phyloP scores from a whole-genome alignment of 495 filamentous ascomycete species.

The Jackrogersella multiformis region DNA sequence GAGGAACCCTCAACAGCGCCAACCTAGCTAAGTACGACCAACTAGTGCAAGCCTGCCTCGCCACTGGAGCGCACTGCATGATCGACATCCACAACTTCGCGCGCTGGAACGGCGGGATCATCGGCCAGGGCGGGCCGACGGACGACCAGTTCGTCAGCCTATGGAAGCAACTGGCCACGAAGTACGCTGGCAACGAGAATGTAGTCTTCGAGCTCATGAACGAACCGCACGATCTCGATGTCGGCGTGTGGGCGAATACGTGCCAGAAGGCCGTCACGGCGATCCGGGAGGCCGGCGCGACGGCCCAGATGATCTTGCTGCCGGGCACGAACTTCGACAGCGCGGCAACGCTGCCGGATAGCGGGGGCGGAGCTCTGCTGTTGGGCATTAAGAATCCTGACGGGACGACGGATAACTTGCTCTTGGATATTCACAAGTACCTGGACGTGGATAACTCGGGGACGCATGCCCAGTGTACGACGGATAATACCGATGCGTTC shows the following conservation, averaged over 20 bases:
- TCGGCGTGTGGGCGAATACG: conserved; percentile 60
- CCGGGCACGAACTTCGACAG: conserved; percentile 60
- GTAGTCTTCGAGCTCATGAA: conserved; percentile 72
- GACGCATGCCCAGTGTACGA: conserved; percentile 61
- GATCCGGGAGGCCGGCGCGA: conserved; percentile 66
- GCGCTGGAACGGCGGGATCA: conserved; percentile 66
- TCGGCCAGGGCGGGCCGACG: conserved; percentile 66
- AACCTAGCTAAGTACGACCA: conserved; percentile 65
- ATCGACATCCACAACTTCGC: conserved; percentile 65
- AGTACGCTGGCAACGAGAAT: conserved; percentile 58
- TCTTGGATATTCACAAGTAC: conserved; percentile 65
- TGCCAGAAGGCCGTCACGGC: conserved; percentile 66
- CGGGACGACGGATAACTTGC: conserved; percentile 60
- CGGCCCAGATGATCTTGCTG: conserved; percentile 62
- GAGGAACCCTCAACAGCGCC: conserved; percentile 52
- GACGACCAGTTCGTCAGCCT: conserved; percentile 64
- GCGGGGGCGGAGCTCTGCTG: conserved; percentile 58
- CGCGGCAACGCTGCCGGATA: conserved; percentile 55
- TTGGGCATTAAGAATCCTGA: conserved; percentile 64
- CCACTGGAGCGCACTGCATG: conserved; percentile 64
- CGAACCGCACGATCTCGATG: conserved; percentile 64
- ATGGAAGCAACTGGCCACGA: conserved; percentile 66
- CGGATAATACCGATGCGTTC: conserved; percentile 62
- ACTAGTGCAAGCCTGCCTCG: conserved; percentile 66
- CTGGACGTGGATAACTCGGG: conserved; percentile 66